Percentiles rank a stretch among this genome's conserved stretches.
Evolutionary conservation across 2,329 filamentous ascomycete genomes (phyloP).

Genomic region (Fusarium protoensiforme): DNA sequence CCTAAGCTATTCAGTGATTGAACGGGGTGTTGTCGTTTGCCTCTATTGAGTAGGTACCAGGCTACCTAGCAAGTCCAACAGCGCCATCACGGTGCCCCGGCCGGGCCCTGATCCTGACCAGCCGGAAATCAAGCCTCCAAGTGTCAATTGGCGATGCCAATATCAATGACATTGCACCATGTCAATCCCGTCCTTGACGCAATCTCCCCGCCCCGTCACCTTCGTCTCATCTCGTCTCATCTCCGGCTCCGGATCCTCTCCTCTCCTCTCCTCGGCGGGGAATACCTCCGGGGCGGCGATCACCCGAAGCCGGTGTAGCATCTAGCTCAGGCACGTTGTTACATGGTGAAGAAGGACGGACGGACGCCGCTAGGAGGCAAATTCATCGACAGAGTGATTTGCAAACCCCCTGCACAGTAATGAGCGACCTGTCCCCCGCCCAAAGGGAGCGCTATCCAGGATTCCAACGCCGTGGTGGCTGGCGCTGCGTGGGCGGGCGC

Average conservation of each 20-base stretch:
- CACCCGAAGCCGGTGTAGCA: conserved; percentile 14
- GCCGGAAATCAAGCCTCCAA: conserved; percentile 4
- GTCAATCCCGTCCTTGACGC: conserved; percentile 18
- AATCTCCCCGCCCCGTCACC: conserved; percentile 22
- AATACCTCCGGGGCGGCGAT: conserved; percentile 31
- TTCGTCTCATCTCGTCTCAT: conserved; percentile 13
- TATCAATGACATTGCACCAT: conserved; percentile 4
- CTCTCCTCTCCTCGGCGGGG: conserved; percentile 12
- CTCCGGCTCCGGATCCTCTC: conserved; percentile 6
- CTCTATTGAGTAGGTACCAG: background rate
- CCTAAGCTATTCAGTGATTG: background rate
- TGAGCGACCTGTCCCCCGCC: background rate
- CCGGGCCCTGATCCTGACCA: conserved; percentile 6
- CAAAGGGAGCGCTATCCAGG: conserved; percentile 18
- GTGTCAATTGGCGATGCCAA: conserved; percentile 9
- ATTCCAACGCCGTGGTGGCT: conserved; percentile 19
- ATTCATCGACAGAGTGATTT: background rate
- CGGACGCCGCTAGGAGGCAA: background rate
- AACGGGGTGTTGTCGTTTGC: background rate
- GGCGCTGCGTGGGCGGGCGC: background rate
- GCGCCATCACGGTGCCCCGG: background rate
- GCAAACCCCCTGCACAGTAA: background rate
- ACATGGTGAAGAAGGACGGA: background rate
- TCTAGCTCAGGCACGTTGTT: conserved; percentile 9
- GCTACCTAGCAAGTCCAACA: background rate